These are phyloP conservation scores for Fusarium mangiferae DNA, from an alignment of 2,329 filamentous ascomycete genomes.

Conservation along the genomic window DNA sequence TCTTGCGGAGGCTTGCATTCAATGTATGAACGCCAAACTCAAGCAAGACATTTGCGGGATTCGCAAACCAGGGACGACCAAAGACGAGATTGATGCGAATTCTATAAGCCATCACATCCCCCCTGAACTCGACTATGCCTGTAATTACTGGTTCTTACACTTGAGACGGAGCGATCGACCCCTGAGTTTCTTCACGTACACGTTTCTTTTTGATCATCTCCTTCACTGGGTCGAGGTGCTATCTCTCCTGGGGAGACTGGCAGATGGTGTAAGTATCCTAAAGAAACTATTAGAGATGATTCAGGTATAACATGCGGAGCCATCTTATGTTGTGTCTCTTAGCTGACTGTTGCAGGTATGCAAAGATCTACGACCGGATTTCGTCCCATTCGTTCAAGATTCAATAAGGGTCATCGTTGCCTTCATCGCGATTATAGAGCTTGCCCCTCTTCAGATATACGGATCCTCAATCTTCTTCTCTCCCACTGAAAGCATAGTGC, in stretches of 20 bases:
- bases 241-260: background rate
- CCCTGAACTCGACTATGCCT: background rate
- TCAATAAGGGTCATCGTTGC: background rate
- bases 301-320: background rate
- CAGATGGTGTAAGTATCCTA: background rate
- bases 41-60: background rate
- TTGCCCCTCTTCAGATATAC: background rate
- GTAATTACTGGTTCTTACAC: background rate
- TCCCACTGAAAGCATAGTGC: background rate
- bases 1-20: background rate
- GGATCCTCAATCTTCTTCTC: background rate
- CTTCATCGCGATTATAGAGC: background rate
- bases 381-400: background rate
- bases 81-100: fast-evolving
- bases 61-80: background rate
- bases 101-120: background rate
- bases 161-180: background rate
- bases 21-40: background rate
- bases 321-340: fast-evolving
- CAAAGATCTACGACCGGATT: fast-evolving
- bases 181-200: background rate
- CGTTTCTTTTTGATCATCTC: background rate
- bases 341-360: background rate
- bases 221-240: background rate
- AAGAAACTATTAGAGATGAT: background rate